A percentile compares a stretch with the other conserved stretches of the same genome.
Conservation (phyloP, 2,329 filamentous ascomycete genomes). For the Talaromyces sp. region DNA sequence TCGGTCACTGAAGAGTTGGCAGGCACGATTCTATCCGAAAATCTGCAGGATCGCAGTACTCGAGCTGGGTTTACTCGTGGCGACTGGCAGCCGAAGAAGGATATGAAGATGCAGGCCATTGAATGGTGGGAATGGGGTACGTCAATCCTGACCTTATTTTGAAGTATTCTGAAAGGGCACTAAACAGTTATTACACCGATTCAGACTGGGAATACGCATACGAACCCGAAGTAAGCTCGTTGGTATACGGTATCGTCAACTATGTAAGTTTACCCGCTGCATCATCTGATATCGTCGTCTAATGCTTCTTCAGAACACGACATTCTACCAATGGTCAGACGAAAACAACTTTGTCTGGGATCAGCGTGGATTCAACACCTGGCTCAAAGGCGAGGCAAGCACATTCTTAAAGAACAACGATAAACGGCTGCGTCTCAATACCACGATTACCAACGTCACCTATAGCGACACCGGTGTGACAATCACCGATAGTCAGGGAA, state of each 20-base stretch:
- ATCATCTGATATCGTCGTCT: not conserved
- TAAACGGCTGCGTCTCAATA: slow-evolving; percentile 55
- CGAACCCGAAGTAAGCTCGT: slow-evolving; percentile 54
- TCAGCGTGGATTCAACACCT: slow-evolving; percentile 57
- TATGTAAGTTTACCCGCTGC: slow-evolving; percentile 4
- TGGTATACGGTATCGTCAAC: slow-evolving; percentile 50
- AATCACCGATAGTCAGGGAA: slow-evolving; percentile 52
- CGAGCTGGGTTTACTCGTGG: slow-evolving; percentile 57
- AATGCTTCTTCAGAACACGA: slow-evolving; percentile 46
- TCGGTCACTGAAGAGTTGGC: slow-evolving; percentile 49
- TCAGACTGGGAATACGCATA: slow-evolving; percentile 58
- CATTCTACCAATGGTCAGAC: slow-evolving; percentile 60
- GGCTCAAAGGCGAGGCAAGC: slow-evolving; percentile 55
- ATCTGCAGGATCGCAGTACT: slow-evolving; percentile 60
- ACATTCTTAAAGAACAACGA: slow-evolving; percentile 58
- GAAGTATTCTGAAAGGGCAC: not conserved
- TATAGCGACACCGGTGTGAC: slow-evolving; percentile 54
- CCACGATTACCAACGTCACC: slow-evolving; percentile 52
- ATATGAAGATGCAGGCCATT: slow-evolving; percentile 54
- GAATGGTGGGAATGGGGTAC: slow-evolving; percentile 57
- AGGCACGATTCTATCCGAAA: slow-evolving; percentile 55
- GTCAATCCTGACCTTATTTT: not conserved
- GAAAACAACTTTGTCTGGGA: slow-evolving; percentile 61
- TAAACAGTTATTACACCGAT: not conserved
- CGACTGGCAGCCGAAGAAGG: slow-evolving; percentile 58